Evolutionary conservation across 2,329 filamentous ascomycete genomes (phyloP).

Genomic region (Catunica adiposa): DNA sequence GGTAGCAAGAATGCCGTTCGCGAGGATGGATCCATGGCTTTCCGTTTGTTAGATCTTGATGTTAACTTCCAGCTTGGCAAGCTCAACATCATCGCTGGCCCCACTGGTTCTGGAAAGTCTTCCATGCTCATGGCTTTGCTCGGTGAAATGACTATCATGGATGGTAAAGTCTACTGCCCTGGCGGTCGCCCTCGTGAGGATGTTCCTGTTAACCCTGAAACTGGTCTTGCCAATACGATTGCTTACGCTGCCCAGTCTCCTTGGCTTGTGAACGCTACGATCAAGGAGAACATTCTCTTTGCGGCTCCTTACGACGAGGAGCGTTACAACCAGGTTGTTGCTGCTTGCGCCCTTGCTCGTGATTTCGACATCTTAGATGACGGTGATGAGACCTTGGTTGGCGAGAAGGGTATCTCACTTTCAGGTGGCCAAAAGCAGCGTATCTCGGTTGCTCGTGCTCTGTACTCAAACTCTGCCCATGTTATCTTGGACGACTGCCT

Average conservation of each 20-base stretch:
- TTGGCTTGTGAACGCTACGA: constrained; percentile 90
- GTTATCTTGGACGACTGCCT: constrained; percentile 87
- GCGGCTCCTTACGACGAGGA: constrained; percentile 63
- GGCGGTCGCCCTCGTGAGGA: constrained; percentile 77
- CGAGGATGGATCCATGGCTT: constrained; percentile 53
- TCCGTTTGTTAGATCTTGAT: constrained; percentile 69
- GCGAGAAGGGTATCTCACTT: constrained; percentile 91
- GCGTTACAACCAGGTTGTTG: constrained; percentile 74
- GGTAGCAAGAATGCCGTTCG: constrained; percentile 48
- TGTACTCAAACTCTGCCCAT: constrained; percentile 91
- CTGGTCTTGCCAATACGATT: constrained; percentile 75
- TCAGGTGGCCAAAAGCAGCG: constrained; percentile 96
- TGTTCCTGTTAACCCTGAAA: constrained; percentile 62
- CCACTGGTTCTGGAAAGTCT: constrained; percentile 89
- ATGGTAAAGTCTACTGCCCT: constrained; percentile 69
- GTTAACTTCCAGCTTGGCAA: constrained; percentile 70
- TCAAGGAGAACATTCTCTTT: constrained; percentile 92
- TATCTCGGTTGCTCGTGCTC: constrained; percentile 84
- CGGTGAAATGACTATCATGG: constrained; percentile 81
- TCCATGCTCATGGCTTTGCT: constrained; percentile 90
- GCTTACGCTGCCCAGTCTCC: constrained; percentile 95
- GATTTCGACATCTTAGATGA: constrained; percentile 85
- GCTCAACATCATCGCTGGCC: constrained; percentile 82
- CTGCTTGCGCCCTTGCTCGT: constrained; percentile 77
- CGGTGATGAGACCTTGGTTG: constrained; percentile 84